These are phyloP conservation scores for Zanthoxylum bungeanum DNA, from an alignment of 345 rosid genomes.

Conservation along the genomic window DNA sequence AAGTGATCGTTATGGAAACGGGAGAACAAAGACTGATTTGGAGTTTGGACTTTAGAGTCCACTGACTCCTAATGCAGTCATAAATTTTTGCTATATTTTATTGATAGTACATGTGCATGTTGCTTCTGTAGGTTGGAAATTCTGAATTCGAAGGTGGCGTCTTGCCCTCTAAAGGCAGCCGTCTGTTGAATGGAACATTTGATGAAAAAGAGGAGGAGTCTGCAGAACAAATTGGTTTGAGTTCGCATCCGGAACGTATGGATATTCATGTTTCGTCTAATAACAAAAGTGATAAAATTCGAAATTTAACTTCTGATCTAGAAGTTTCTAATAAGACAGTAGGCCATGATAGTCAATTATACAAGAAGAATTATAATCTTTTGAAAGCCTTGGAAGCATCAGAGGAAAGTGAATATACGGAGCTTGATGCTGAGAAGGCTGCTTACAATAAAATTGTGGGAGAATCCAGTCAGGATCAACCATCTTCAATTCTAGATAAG, in stretches of 20 bases:
- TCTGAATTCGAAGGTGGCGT: conserved; percentile 46
- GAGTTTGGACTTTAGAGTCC: too few relatives aligned
- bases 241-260: conserved; percentile 39
- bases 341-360: conserved; percentile 26
- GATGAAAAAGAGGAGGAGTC: conserved; percentile 37
- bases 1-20: too few relatives aligned
- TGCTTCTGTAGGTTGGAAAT: conserved; percentile 48
- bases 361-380: conserved; percentile 35
- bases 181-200: conserved; percentile 30
- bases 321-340: conserved; percentile 34
- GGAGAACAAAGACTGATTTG: not conserved
- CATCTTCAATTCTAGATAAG: conserved; percentile 77
- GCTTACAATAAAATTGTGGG: conserved; percentile 33
- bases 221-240: conserved; percentile 28
- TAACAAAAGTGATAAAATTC: conserved; percentile 28
- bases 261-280: conserved; percentile 21
- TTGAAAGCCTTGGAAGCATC: conserved; percentile 36
- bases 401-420: conserved; percentile 30
- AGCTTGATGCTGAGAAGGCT: conserved; percentile 29
- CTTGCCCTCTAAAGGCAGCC: conserved; percentile 38
- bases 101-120: conserved; percentile 15
- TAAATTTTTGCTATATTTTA: not conserved
- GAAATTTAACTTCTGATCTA: conserved; percentile 33
- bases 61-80: not conserved
- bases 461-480: conserved; percentile 30